phyloP scores from a whole-genome alignment of 176 grass and related monocot genomes.

The Dendrocalamus sinicus region DNA sequence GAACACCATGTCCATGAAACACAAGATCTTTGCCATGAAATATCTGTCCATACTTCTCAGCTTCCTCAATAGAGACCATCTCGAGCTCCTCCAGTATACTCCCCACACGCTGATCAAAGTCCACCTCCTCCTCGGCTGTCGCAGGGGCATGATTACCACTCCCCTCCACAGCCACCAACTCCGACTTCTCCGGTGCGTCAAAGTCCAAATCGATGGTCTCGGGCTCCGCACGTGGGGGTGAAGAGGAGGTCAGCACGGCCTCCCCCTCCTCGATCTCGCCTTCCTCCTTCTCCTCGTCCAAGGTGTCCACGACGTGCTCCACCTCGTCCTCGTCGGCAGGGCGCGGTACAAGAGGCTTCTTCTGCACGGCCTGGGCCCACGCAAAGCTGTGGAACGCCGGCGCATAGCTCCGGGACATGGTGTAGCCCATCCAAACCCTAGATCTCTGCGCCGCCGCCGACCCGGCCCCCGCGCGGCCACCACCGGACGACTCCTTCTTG shows the following conservation, averaged over 20 bases:
- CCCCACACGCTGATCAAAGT: conserved; percentile 77
- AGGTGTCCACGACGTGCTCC: conserved; percentile 62
- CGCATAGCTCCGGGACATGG: conserved; percentile 77
- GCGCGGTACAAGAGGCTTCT: conserved; percentile 69
- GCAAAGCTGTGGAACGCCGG: conserved; percentile 79
- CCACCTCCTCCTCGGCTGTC: conserved; percentile 48
- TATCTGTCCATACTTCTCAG: conserved; percentile 68
- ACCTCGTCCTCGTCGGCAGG: conserved; percentile 48
- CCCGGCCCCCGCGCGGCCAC: background rate
- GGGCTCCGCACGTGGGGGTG: background rate
- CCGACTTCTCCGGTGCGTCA: conserved; percentile 58
- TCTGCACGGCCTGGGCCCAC: conserved; percentile 93
- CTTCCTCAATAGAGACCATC: conserved; percentile 83
- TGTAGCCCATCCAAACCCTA: conserved; percentile 83
- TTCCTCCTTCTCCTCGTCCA: conserved; percentile 71
- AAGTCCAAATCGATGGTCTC: conserved; percentile 68
- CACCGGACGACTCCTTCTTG: conserved; percentile 46
- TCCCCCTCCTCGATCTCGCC: conserved; percentile 86
- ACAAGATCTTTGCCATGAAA: conserved; percentile 32
- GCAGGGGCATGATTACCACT: background rate
- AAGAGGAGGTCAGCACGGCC: conserved; percentile 23
- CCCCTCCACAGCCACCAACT: conserved; percentile 36
- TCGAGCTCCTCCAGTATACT: conserved; percentile 94
- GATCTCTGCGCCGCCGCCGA: conserved; percentile 42
- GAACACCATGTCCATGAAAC: background rate